Percentiles rank a stretch among this genome's conserved stretches.
Evolutionary conservation across 192 early-diverging fungal genomes (phyloP).

Genomic region (Geranomyces variabilis): DNA sequence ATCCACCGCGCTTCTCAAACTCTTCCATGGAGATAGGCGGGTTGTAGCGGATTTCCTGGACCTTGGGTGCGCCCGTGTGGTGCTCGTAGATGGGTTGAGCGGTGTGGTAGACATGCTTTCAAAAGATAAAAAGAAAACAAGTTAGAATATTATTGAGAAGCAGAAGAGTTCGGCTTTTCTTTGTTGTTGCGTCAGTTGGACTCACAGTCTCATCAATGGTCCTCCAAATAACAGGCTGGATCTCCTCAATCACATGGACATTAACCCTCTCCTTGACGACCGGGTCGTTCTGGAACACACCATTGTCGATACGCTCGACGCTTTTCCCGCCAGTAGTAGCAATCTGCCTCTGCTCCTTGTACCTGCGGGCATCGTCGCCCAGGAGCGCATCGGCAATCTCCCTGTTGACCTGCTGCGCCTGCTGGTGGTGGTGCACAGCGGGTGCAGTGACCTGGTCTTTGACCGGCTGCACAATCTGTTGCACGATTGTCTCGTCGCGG

Average conservation of each 20-base stretch:
- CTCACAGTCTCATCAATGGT: constrained; percentile 32
- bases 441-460: constrained; percentile 14
- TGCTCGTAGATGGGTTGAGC: constrained; percentile 35
- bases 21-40: constrained; percentile 33
- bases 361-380: constrained; percentile 20
- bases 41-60: constrained; percentile 28
- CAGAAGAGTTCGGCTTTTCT: neutral
- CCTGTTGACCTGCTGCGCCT: constrained; percentile 4
- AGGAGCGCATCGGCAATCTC: constrained; percentile 20
- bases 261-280: constrained; percentile 30
- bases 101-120: constrained; percentile 28
- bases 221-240: constrained; percentile 34
- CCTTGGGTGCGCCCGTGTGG: constrained; percentile 17
- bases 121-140: neutral
- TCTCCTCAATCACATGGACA: constrained; percentile 31
- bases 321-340: constrained; percentile 10
- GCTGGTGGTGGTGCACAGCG: constrained; percentile 26
- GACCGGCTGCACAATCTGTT: constrained; percentile 32
- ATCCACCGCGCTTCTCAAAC: constrained; percentile 33
- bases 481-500: constrained; percentile 32
- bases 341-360: constrained; percentile 16
- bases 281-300: constrained; percentile 11
- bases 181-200: neutral
- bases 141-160: neutral
- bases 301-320: constrained; percentile 17